Base-by-base conservation (phyloP, 2,329 filamentous ascomycete species). In the Leptographium radiaticola region DNA sequence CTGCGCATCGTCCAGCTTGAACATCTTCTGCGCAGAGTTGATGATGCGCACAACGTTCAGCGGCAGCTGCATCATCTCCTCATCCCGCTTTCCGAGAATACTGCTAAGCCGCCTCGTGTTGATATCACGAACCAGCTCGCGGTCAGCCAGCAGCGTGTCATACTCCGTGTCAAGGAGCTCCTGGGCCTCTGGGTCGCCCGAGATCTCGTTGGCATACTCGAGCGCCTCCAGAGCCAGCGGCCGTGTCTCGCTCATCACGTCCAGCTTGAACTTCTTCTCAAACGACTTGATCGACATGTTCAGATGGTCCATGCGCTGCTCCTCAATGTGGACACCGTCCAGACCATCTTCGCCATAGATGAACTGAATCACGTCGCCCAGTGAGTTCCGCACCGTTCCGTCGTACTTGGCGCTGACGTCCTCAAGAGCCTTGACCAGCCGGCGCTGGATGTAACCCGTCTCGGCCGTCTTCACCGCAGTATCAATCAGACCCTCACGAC, bases 381-480 rank as follows among this genome's bases (percentile, higher is more conserved):
- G 77, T 2, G 93, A 98, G 70, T 98, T 98, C 56, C 93, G 86
- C 33, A 98, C 89, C 7, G 93, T 98, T 58, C 91, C 91, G 63
- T 98, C 93, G 66, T 98, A 98, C 65, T 94, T 94, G 56, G 91
- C 90, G 75, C 91, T 95, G 52, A 97, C 86, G 68, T 98, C 93
- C 76, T 98, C 93, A 4, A 98, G 79, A 12, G 94, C 94, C 72
- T 98, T 98, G 64, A 98, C 93, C 47, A 98, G 79, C 75, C 94
- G 89, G 72, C 93, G 88, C 71, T 98, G 94, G 60, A 98, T 98
- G 68, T 98, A 98, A 71, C 93, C 93, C 55, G 94, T 98, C 70
- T 98, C 94, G 20, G 93, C 93, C 60, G 93, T 98, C 79, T 98
- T 98, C 71, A 98, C 94, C 60, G 93, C 93, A 52, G 93, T 98